Evolutionary conservation across 352 stramenopile species (phyloP).

Genomic region (Elongisporangium prolatum): DNA sequence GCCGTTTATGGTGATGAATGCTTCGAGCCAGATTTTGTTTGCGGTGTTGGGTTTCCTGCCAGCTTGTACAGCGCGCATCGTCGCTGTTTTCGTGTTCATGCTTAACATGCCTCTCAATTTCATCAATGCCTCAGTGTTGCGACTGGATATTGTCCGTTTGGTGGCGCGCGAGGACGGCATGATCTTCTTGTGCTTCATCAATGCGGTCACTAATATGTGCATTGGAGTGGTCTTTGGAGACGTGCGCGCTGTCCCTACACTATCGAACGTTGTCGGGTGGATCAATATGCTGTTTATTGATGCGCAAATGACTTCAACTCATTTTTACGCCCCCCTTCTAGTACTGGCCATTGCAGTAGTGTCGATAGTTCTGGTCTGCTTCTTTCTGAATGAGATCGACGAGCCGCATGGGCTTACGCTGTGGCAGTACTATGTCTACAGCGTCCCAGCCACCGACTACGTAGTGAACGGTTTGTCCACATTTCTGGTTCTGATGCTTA

Average conservation of each 20-base stretch:
- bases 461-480: neutral
- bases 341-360: neutral
- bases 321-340: constrained; percentile 4
- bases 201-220: constrained; percentile 18
- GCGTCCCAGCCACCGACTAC: neutral
- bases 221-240: constrained; percentile 23
- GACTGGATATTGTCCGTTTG: constrained; percentile 31
- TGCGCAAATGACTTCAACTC: constrained; percentile 18
- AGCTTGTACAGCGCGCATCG: no score
- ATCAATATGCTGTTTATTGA: constrained; percentile 27
- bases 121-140: no score
- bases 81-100: no score
- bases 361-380: constrained; percentile 17
- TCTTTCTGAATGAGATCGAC: constrained; percentile 19
- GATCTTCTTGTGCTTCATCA: constrained; percentile 30
- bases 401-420: neutral
- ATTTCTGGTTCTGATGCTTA: neutral
- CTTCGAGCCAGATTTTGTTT: no score
- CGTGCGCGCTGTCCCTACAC: constrained; percentile 11
- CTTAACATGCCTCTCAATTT: no score
- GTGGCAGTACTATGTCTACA: neutral
- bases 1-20: no score
- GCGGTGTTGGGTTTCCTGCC: no score
- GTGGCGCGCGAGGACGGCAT: constrained; percentile 29
- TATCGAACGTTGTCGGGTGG: constrained; percentile 25